Percentiles rank a stretch among this genome's conserved stretches.
These are phyloP conservation scores for Jaltomata sinuosa DNA, from an alignment of 257 asterid species.

Conservation along the genomic window DNA sequence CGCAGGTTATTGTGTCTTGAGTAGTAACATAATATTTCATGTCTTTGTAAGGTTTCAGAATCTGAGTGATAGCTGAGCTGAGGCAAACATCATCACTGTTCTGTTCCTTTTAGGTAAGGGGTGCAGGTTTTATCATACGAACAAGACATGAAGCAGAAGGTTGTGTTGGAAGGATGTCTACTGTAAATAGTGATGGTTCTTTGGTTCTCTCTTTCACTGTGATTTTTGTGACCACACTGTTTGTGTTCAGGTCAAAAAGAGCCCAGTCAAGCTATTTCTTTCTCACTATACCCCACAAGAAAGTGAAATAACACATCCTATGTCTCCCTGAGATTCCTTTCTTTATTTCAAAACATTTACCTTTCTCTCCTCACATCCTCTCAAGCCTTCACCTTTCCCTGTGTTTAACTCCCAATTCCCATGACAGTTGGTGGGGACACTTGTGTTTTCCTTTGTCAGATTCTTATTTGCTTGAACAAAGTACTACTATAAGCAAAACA, in stretches of 20 bases:
- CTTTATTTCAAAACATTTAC: slow-evolving; percentile 21
- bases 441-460: slow-evolving; percentile 13
- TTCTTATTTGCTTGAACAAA: background rate
- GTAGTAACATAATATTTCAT: background rate
- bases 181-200: slow-evolving; percentile 3
- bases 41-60: slow-evolving; percentile 1
- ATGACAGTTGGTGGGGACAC: slow-evolving; percentile 14
- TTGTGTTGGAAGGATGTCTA: slow-evolving; percentile 3
- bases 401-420: slow-evolving; percentile 8
- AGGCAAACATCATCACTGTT: background rate
- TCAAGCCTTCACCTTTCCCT: background rate
- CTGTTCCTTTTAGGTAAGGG: background rate
- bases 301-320: slow-evolving; percentile 34
- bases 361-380: slow-evolving; percentile 4
- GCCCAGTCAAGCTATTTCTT: slow-evolving; percentile 21
- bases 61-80: background rate
- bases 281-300: slow-evolving; percentile 33
- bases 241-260: slow-evolving; percentile 23
- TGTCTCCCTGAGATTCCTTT: slow-evolving; percentile 45
- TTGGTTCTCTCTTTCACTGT: slow-evolving; percentile 9
- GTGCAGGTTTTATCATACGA: slow-evolving; percentile 8
- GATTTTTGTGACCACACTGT: slow-evolving; percentile 7
- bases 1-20: background rate
- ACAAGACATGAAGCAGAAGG: slow-evolving; percentile 6
- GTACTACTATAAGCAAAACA: background rate